Percentiles rank a stretch among this genome's conserved stretches.
phyloP scores from a whole-genome alignment of 2,329 filamentous ascomycete species.

The Fusarium sulawesiense region DNA sequence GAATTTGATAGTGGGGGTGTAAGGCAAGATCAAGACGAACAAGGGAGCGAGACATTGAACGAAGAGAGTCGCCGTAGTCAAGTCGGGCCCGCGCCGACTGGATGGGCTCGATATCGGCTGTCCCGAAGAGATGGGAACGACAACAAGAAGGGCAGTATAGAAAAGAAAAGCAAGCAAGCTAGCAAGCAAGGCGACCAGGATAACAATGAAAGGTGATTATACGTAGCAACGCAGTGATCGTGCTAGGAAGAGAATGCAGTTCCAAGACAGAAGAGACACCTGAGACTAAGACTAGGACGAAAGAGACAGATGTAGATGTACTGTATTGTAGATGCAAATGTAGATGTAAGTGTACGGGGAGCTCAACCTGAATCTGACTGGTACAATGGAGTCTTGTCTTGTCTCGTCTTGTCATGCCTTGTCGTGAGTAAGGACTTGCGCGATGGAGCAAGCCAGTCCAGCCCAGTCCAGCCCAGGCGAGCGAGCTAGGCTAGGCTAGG shows the following conservation, averaged over 20 bases:
- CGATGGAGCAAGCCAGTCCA: conserved; percentile 21
- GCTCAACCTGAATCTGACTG: conserved; percentile 29
- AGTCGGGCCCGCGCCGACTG: conserved; percentile 45
- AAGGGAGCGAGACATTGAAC: conserved; percentile 37
- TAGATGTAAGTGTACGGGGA: conserved; percentile 10
- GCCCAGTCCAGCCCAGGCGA: conserved; percentile 21
- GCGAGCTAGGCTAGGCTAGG: conserved; percentile 26
- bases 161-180: conserved; percentile 23
- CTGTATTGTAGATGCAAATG: conserved; percentile 14
- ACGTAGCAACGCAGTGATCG: conserved; percentile 22
- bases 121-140: conserved; percentile 44
- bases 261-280: conserved; percentile 11
- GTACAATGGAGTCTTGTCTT: conserved; percentile 31
- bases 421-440: conserved; percentile 20
- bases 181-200: not conserved
- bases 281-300: conserved; percentile 14
- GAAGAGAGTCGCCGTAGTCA: conserved; percentile 32
- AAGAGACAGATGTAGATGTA: conserved; percentile 7
- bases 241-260: conserved; percentile 22
- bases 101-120: conserved; percentile 36
- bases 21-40: conserved; percentile 36
- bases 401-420: conserved; percentile 14
- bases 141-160: conserved; percentile 37
- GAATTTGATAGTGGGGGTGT: conserved; percentile 32
- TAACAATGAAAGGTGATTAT: not conserved